Percentiles rank a stretch among this genome's conserved stretches.
phyloP scores from a whole-genome alignment of 2,329 filamentous ascomycete species.

The Penicillium sp. region DNA sequence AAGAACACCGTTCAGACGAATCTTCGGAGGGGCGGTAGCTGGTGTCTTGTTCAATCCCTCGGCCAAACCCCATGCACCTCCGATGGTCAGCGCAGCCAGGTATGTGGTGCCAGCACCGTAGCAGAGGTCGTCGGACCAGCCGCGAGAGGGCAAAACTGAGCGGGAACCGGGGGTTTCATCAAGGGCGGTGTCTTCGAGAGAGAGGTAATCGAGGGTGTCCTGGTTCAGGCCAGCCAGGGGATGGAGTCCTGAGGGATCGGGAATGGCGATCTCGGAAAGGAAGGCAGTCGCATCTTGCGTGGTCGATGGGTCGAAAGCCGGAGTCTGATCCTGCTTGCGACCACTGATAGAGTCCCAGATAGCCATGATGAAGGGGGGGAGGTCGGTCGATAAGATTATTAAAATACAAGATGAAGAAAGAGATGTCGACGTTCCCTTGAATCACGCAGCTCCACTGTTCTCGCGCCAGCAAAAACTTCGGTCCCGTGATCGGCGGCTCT shows the following conservation, averaged over 20 bases:
- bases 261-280: conserved; percentile 71
- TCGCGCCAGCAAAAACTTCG: conserved; percentile 40
- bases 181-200: conserved; percentile 86
- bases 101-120: conserved; percentile 97
- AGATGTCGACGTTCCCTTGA: conserved; percentile 22
- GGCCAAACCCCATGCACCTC: conserved; percentile 87
- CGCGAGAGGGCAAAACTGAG: conserved; percentile 87
- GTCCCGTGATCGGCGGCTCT: conserved; percentile 31
- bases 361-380: conserved; percentile 45
- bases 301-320: conserved; percentile 68
- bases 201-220: conserved; percentile 91
- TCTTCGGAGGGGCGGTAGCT: conserved; percentile 75
- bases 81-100: conserved; percentile 77
- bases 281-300: conserved; percentile 84
- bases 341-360: conserved; percentile 64
- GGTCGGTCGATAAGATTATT: conserved; percentile 27
- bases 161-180: conserved; percentile 82
- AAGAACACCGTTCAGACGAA: conserved; percentile 89
- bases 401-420: conserved; percentile 21
- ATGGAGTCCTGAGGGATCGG: conserved; percentile 86
- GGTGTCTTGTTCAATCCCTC: conserved; percentile 78
- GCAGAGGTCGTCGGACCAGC: conserved; percentile 97
- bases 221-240: conserved; percentile 91
- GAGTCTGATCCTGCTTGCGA: conserved; percentile 57
- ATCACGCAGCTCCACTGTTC: conserved; percentile 25